Evolutionary conservation across 805 yeast genomes (phyloP), one percentile per base, ranked within the genome.

Genomic region (Lipomyces anomalus): DNA sequence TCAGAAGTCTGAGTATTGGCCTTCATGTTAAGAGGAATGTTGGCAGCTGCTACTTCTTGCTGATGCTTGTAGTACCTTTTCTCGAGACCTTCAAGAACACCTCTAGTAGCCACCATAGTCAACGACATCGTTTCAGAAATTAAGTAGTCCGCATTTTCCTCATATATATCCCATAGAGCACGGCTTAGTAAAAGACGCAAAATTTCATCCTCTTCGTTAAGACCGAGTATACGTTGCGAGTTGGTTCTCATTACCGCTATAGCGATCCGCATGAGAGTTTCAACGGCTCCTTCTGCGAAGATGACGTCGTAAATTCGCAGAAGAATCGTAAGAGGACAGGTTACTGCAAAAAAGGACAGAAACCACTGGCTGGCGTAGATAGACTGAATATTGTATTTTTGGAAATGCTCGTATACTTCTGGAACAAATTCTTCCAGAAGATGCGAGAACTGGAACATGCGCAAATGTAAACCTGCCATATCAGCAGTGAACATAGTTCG

Each of bases 341-440:
- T 79, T 26, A 76, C 75, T 1, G 81, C 76, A 52, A 70, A 72
- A 49, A 78, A 73, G 0, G 82, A 74, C 39, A 79, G 60, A 70
- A 82, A 78, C 85, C 85, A 79, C 58, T 80, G 84, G 40, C 73
- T 72, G n/a, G 79, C 67, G 48, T 62, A 59, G 70, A 78, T 38
- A 65, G 73, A 48, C 67, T 71, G 55, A 66, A 64, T 56, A 67
- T 80, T 55, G 66, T 70, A 44, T 60, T 57, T 47, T 21, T 56
- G 49, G 44, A 79, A 68, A 57, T 79, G 82, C 2, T 48, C 38
- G 42, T 60, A 63, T 34, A 79, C 63, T 22, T 66, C 69, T 2
- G 68, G 65, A 38, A 76, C 69, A 29, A 67, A 59, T 16, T 57
- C 46, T n/a, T 61, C 52, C 30, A 79, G 65, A 22, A 78, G 64